Base-by-base conservation (phyloP, 1,284 basidiomycete species). In the Inonotus obliquus region DNA sequence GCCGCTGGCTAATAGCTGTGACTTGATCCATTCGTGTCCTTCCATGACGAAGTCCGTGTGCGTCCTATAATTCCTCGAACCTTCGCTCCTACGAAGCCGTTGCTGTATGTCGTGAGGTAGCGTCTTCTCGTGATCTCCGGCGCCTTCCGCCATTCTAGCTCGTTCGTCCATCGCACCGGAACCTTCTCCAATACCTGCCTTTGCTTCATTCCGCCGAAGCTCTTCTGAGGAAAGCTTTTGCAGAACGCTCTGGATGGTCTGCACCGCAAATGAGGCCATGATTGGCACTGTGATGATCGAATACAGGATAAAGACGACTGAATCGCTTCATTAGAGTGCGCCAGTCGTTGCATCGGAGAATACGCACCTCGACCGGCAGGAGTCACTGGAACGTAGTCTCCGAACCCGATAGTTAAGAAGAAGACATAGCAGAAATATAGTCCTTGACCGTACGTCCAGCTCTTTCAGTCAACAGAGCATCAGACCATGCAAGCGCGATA, bases 341-440 rank as follows among this genome's bases (percentile, higher is more conserved):
- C 37, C 35, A 41, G n/a, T 9, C 14, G 4, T 25, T 4, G 39
- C 19, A 23, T 27, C 45, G 38, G 17, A 38, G 2, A 49, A 14
- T 21, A 32, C 54, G 13, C 49, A 63, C 64, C 64, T 53, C 64
- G 45, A 23, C 64, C 62, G 14, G 64, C 64, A 21, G 62, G 57
- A 27, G 59, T 60, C 17, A 63, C 41, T 7, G 64, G 64, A 7
- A 49, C 44, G 44, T 29, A 63, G 27, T 65, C 64, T 25, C 64
- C 64, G 45, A 60, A 65, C 7, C 64, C 64, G 41, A 65, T 52
- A 2, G 62, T 49, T 23, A 65, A 51, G 51, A 65, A 65, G 45
- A 61, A 59, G 45, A 65, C 59, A 52, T 65, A 65, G 41, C 53
- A 61, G 32, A 65, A 65, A 52, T 63, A 65, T 17, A 65, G 19